Conservation (phyloP, 1,139 yeast species). For the Taiozyma onychis region DNA sequence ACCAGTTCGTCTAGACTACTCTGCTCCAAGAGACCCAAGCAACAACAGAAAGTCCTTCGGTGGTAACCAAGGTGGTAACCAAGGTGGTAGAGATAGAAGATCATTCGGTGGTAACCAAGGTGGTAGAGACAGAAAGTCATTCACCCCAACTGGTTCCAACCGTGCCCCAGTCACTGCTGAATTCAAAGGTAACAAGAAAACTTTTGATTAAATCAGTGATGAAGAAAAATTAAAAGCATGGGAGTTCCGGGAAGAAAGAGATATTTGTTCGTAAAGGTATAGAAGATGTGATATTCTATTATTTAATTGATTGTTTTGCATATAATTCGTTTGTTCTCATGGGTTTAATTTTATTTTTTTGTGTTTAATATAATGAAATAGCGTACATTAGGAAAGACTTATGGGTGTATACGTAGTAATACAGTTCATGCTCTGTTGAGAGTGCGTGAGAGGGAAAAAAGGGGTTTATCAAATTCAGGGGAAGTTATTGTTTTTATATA, state of each 20-base stretch:
- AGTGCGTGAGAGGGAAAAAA: too few relatives aligned
- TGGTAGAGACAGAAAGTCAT: conserved; percentile 27
- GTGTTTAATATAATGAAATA: neutral
- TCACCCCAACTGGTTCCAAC: conserved; percentile 54
- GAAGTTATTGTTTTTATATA: too few relatives aligned
- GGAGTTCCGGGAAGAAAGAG: neutral
- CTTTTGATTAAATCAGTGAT: conserved; percentile 50
- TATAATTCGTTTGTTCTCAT: neutral
- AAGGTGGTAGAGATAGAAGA: conserved; percentile 36
- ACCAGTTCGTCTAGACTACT: conserved; percentile 90
- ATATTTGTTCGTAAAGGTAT: neutral
- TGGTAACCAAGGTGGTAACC: conserved; percentile 30
- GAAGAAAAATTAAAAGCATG: neutral
- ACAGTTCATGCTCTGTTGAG: too few relatives aligned
- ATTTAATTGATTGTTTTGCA: neutral
- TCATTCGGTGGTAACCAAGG: conserved; percentile 30
- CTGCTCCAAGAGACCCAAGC: conserved; percentile 67
- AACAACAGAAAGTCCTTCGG: conserved; percentile 38
- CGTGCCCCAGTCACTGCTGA: conserved; percentile 49
- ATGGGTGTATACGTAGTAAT: too few relatives aligned
- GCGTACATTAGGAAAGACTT: neutral
- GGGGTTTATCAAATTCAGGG: too few relatives aligned
- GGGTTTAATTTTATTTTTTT: neutral
- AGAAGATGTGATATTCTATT: neutral
- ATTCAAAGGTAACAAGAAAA: conserved; percentile 72